These are phyloP conservation scores for Ramalina intermedia DNA, from an alignment of 495 filamentous ascomycete species.

Conservation along the genomic window DNA sequence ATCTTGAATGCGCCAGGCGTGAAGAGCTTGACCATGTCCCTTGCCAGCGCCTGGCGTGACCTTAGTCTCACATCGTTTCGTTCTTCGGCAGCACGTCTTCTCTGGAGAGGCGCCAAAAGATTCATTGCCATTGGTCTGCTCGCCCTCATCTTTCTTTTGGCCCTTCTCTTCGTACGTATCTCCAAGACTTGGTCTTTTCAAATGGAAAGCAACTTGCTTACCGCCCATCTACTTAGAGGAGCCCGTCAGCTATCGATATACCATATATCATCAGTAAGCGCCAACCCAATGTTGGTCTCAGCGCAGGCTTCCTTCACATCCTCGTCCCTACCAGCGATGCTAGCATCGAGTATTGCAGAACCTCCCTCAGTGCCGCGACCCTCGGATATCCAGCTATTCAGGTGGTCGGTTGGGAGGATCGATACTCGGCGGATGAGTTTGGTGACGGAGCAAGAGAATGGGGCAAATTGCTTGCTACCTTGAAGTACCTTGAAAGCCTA, in stretches of 20 bases:
- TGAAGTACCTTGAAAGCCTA: constrained; percentile 36
- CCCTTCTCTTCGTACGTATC: neutral
- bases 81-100: neutral
- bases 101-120: neutral
- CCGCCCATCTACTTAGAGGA: neutral
- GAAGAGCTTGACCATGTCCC: neutral
- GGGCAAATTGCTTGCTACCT: constrained; percentile 31
- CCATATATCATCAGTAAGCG: neutral
- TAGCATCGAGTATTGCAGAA: constrained; percentile 40
- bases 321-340: constrained; percentile 38
- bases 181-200: neutral
- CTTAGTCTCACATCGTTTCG: neutral
- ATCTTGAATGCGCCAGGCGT: too few relatives aligned
- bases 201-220: neutral
- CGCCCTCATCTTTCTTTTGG: neutral
- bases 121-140: neutral
- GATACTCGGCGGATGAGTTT: constrained; percentile 16
- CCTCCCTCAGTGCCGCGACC: constrained; percentile 42
- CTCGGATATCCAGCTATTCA: constrained; percentile 46
- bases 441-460: constrained; percentile 15
- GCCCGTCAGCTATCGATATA: neutral
- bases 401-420: constrained; percentile 32
- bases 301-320: constrained; percentile 33
- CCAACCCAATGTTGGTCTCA: neutral
- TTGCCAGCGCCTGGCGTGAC: neutral